Conservation (phyloP, 768 basidiomycete species). For the Agrocybe praecox region DNA sequence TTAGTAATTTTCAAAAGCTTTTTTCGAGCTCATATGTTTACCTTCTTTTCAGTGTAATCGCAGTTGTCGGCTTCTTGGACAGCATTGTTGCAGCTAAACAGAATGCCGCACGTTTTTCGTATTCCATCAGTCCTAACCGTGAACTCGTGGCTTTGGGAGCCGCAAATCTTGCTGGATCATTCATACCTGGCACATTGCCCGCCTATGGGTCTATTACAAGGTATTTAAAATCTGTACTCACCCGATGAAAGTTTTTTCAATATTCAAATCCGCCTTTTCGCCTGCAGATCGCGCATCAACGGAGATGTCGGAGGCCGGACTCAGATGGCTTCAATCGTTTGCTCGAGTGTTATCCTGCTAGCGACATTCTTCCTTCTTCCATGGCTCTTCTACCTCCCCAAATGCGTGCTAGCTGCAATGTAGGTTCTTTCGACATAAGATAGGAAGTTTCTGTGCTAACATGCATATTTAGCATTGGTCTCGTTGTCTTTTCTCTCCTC, state of each 20-base stretch:
- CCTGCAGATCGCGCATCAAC: constrained; percentile 78
- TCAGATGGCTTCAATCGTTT: constrained; percentile 86
- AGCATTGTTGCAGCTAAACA: constrained; percentile 96
- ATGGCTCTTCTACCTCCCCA: constrained; percentile 84
- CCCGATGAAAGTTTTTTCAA: neutral
- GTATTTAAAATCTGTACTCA: constrained; percentile 37
- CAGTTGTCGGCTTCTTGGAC: constrained; percentile 90
- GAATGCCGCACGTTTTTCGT: constrained; percentile 80
- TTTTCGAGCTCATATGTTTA: neutral
- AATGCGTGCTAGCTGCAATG: constrained; percentile 89
- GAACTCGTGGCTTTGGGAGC: constrained; percentile 93
- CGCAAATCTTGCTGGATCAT: constrained; percentile 76
- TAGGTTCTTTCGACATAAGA: constrained; percentile 36
- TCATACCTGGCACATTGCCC: constrained; percentile 88
- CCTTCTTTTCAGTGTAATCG: constrained; percentile 55
- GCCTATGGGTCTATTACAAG: constrained; percentile 93
- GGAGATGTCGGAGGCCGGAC: constrained; percentile 87
- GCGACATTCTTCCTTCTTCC: constrained; percentile 91
- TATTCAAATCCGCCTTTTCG: neutral
- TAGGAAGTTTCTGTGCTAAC: neutral
- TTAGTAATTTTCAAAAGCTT: constrained; percentile 28
- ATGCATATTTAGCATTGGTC: constrained; percentile 57
- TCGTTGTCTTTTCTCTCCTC: constrained; percentile 85
- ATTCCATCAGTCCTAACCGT: constrained; percentile 91
- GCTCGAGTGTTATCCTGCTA: constrained; percentile 72